These are phyloP conservation scores for Pichia sp. DNA, from an alignment of 1,139 yeast species.

Conservation along the genomic window DNA sequence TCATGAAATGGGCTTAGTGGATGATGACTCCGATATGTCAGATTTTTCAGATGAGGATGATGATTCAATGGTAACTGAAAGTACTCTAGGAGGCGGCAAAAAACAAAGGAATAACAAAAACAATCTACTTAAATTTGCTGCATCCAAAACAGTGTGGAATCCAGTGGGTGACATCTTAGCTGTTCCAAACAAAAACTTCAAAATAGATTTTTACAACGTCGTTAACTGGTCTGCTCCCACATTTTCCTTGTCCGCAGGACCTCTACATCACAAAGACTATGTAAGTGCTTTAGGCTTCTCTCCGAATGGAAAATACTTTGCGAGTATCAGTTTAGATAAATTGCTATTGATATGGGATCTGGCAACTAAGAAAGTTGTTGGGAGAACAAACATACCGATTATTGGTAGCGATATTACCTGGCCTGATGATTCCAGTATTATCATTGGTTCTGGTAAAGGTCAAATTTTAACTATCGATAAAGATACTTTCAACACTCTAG, in stretches of 20 bases:
- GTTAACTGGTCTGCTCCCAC: constrained; percentile 23
- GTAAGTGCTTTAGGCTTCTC: constrained; percentile 56
- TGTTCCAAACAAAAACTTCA: constrained; percentile 37
- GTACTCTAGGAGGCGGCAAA: constrained; percentile 10
- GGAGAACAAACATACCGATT: constrained; percentile 10
- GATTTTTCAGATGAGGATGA: constrained; percentile 29
- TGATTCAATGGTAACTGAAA: constrained; percentile 16
- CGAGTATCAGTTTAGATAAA: constrained; percentile 48
- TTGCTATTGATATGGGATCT: constrained; percentile 56
- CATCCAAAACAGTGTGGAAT: constrained; percentile 51
- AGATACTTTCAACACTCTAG: constrained; percentile 10
- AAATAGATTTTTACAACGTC: constrained; percentile 39
- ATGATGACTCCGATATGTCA: constrained; percentile 24
- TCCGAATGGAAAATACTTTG: constrained; percentile 55
- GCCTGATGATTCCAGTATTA: constrained; percentile 13
- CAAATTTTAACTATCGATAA: constrained; percentile 16
- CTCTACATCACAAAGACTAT: constrained; percentile 33
- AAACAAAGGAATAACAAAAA: constrained; percentile 6
- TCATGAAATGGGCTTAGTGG: constrained; percentile 17
- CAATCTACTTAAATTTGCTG: constrained; percentile 16
- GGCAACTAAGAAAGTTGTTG: constrained; percentile 30
- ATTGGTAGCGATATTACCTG: constrained; percentile 13
- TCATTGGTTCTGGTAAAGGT: constrained; percentile 16
- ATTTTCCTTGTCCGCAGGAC: constrained; percentile 24
- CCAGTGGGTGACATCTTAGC: constrained; percentile 64